Base-by-base conservation (phyloP, 208 protist genomes). In the Acanthamoeba rhysodes region DNA sequence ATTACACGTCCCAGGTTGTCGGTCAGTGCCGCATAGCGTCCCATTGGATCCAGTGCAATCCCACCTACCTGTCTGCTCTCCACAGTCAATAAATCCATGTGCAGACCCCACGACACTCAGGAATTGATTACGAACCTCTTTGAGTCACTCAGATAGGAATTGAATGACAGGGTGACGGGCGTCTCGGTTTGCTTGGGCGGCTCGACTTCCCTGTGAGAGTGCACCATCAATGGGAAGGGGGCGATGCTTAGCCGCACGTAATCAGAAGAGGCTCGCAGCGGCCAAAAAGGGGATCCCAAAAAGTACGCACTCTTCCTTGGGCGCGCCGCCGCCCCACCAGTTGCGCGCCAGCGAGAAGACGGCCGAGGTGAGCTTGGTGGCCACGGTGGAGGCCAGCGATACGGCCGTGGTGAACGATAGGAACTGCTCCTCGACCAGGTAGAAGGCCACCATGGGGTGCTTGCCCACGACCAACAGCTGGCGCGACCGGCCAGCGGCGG, bases 341-440 rank as follows among this genome's bases (percentile, higher is more conserved):
- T 90, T 96, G 27, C 91, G 87, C 14, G 95, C 95, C 29, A 94
- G 92, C 29, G 95, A 96, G 74, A 90, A 95, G 16, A 96, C 90
- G n/a, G 95, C 95, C 32, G 94, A 95, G 29, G 95, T 96, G 34
- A 96, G 53, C 50, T 88, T 90, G 16, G 93, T 91, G 24, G 95
- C 88, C 20, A 96, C 78, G 14, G 94, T 94, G 18, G 95, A 96
- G 53, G 88, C 95, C 41, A 96, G 37, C 24, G 95, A 93, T 0
- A 96, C 90, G 12, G 92, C 92, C 2, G 94, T 82, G 27, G 95
- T 95, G 22, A 96, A 96, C 45, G 93, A 84, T 24, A 62, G 18
- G 22, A 66, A 64, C 53, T 88, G 80, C 29, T 88, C 53, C 80
- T 88, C 70, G 9, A 78, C 70, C 70, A 45, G 34, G 70, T 78